Evolutionary conservation across 192 early-diverging fungal species (phyloP), one percentile per base, ranked within the genome.

Genomic region (Backusella liffmaniae): DNA sequence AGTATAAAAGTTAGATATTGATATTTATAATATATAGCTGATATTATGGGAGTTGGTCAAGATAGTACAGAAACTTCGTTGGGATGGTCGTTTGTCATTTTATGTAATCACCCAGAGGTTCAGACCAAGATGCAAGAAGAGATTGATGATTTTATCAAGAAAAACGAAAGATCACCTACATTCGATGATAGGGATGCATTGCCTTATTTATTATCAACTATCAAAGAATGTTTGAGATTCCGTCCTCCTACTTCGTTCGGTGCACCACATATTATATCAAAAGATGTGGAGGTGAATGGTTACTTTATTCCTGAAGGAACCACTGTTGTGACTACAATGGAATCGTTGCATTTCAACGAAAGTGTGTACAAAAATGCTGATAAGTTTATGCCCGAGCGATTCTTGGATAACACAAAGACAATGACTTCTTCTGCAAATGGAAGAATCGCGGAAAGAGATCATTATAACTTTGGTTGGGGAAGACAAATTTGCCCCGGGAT

Each of bases 231-330:
- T 30, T 34, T 76, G 49, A 68, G 75, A n/a, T 77, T 34, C 37
- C 68, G 67, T 13, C 69, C 76, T 8, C 36, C 70, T 0, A 76
- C 36, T 26, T 18, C 75, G 2, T 42, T 80, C 42, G 74, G 75
- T 32, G 30, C 73, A 16, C 67, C 75, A 41, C 79, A 80, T 72
- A 35, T 37, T 10, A 18, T 70, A 7, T 42, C 9, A 1, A n/a
- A 76, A 53, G 79, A 80, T 51, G 56, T 73, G 10, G 49, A 76
- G n/a, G 41, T 68, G 26, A 82, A 85, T 15, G 82, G 82, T 2
- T 86, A 86, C 76, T 82, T 80, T 30, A 79, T 90, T 34, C 87
- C 88, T 41, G 83, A 86, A 74, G 84, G 82, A 2, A 66, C 86
- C 1, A 76, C 79, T 75, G 73, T 88, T n/a, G 77, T 85, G 62